Percentiles rank a stretch among this genome's conserved stretches.
These are phyloP conservation scores for Botrytis hyacinthi DNA, from an alignment of 2,329 filamentous ascomycete species.

Conservation along the genomic window DNA sequence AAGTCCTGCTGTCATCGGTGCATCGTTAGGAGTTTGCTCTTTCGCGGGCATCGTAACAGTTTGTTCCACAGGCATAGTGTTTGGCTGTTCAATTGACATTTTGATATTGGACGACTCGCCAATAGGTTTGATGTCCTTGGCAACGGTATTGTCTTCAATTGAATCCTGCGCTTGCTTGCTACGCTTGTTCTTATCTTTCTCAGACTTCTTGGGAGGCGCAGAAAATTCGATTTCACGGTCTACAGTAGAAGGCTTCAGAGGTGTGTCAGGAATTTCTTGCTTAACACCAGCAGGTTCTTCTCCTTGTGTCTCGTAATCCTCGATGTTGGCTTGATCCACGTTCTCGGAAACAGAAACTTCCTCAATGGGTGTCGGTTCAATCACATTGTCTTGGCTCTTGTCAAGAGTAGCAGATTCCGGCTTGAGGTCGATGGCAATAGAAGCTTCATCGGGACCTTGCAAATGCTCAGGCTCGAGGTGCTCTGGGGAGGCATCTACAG, in stretches of 20 bases:
- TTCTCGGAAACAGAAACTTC: not conserved
- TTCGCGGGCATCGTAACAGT: constrained; percentile 4
- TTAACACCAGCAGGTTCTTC: not conserved
- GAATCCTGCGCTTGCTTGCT: constrained; percentile 10
- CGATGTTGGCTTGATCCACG: not conserved
- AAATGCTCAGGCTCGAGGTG: not conserved
- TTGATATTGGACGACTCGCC: not conserved
- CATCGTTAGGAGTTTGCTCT: not conserved
- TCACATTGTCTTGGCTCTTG: not conserved
- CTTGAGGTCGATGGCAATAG: not conserved
- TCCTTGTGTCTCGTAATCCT: not conserved
- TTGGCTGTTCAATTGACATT: not conserved
- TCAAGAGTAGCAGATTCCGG: not conserved
- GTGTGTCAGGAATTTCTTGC: not conserved
- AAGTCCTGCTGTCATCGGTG: constrained; percentile 15
- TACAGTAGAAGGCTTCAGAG: not conserved
- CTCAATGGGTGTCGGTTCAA: not conserved
- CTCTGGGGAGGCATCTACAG: not conserved
- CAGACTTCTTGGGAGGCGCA: constrained; percentile 16
- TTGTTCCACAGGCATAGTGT: constrained; percentile 11
- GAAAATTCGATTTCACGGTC: constrained; percentile 5
- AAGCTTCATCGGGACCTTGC: not conserved
- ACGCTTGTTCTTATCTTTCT: constrained; percentile 34
- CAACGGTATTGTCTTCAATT: constrained; percentile 3
- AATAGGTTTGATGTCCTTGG: not conserved